Conservation (phyloP, 352 stramenopile genomes). For the Phytophthora gonapodyides region DNA sequence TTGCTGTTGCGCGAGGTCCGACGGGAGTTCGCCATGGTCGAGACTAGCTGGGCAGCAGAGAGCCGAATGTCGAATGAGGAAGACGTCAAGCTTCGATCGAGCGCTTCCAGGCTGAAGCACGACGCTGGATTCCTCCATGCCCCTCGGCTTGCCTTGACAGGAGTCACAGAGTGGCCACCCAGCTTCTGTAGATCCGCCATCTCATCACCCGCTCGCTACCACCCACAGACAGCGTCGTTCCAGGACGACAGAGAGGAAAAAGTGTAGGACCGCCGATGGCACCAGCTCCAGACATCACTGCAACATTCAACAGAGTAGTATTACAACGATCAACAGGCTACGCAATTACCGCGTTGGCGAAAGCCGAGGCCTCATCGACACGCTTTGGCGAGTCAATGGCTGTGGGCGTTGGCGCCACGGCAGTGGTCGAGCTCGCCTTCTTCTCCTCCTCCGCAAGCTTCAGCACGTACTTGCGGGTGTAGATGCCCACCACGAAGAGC, state of each 20-base stretch:
- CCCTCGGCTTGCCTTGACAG: constrained; percentile 29
- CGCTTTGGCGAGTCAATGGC: not conserved
- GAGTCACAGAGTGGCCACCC: constrained; percentile 8
- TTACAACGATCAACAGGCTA: constrained; percentile 20
- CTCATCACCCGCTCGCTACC: not conserved
- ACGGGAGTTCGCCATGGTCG: constrained; percentile 23
- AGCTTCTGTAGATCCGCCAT: constrained; percentile 24
- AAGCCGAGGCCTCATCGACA: constrained; percentile 21
- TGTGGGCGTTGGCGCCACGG: constrained; percentile 6
- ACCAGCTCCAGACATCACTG: constrained; percentile 13
- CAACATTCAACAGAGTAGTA: constrained; percentile 19
- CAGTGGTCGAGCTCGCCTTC: not conserved
- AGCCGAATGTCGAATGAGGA: constrained; percentile 33
- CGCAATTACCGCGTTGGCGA: constrained; percentile 12
- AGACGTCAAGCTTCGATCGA: not conserved
- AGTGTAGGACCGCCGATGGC: constrained; percentile 31
- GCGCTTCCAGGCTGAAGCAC: not conserved
- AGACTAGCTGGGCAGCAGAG: not conserved
- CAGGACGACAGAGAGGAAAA: constrained; percentile 10
- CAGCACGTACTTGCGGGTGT: constrained; percentile 75
- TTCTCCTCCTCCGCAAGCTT: constrained; percentile 57
- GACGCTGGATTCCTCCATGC: constrained; percentile 16
- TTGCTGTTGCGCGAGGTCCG: constrained; percentile 24
- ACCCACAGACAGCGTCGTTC: not conserved
- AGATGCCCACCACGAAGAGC: constrained; percentile 64